Evolutionary conservation across 208 protist genomes (phyloP), one percentile per base, ranked within the genome.

Genomic region (Trypanosoma conorhini): DNA sequence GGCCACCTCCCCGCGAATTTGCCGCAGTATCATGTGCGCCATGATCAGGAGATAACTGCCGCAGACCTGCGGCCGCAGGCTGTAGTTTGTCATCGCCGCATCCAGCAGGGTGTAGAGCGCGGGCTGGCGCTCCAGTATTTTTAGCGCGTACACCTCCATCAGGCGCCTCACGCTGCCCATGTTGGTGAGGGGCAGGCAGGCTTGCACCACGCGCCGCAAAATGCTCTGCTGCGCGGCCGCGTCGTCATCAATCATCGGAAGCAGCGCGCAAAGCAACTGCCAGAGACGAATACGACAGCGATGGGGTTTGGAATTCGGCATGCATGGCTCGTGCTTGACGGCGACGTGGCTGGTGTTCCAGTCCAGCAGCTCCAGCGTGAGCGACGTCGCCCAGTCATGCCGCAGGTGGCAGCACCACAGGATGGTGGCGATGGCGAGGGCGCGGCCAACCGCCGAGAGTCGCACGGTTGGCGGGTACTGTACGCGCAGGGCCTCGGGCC

Each of bases 241-340:
- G 28, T 30, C 30, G 28, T 30, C 58, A 17, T 65, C 35, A 42
- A 96, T 59, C 54, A 85, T 76, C 1, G 89, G 89, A 52, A 91
- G 67, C 60, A 97, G 58, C 26, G 85, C 76, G 50, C 82, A 90
- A 5, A 94, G 67, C n/a, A 95, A 79, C 72, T 97, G 92, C 90
- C 92, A 97, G 21, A 95, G 72, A 46, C 92, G 87, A 63, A 97
- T 79, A 62, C 92, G 89, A 35, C 71, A 82, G 46, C 89, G 92
- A 77, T 97, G 92, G 24, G 89, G 78, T 33, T 77, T 80, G n/a
- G 85, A 93, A 78, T 97, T 97, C 33, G 92, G 92, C 89, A 94
- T 95, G 74, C 92, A 96, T 24, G 92, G 89, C 79, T 91, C 86
- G 61, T 84, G 79, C 35, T 72, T 86, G 3, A 96, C 74, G 21